Base-by-base conservation (phyloP, 345 rosid species). In the Populus simonii region DNA sequence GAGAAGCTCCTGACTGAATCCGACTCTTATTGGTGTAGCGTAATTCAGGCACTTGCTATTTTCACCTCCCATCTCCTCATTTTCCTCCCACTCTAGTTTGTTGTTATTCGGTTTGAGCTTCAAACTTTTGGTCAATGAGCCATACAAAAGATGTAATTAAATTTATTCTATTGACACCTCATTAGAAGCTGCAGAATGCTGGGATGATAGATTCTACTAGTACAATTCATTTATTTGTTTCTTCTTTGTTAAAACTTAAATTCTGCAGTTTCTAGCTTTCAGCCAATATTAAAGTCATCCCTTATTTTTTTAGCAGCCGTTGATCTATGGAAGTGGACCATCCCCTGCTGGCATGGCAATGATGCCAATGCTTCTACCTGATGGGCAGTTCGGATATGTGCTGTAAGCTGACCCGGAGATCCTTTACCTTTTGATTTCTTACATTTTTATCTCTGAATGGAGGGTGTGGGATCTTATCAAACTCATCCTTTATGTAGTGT, bases 351-450 rank as follows among this genome's bases (percentile, higher is more conserved):
- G 97, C 69, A 92, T 96, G 99, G 89, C 97, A 35, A 93, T 96
- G 99, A 85, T 92, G 93, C 98, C 98, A 71, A 93, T 96, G 92
- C 89, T 96, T 88, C 83, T 96, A 70, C 99, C 99, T 25, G 96
- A 93, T 82, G 99, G 97, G 73, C 88, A 93, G 80, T 85, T 96
- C 25, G 98, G 99, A 82, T 96, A 93, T 55, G 96, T 92, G 78
- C 83, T 93, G 99, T 96, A 81, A 92, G 99, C 81, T 74, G 61
- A 75, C 33, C 27, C 41, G 23, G 15, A 16, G n/a, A 33, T 62
- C 38, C 61, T 53, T 70, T 43, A 71, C 29, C 69, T 15, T 7
- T 43, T 62, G 13, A 39, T 73, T 38, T 41, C 31, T 57, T 27
- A 17, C 25, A 39, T 33, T 74, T 45, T 39, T 66, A 29, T 12